phyloP scores from a whole-genome alignment of 2,329 filamentous ascomycete species.

The Sporothrix luriei region DNA sequence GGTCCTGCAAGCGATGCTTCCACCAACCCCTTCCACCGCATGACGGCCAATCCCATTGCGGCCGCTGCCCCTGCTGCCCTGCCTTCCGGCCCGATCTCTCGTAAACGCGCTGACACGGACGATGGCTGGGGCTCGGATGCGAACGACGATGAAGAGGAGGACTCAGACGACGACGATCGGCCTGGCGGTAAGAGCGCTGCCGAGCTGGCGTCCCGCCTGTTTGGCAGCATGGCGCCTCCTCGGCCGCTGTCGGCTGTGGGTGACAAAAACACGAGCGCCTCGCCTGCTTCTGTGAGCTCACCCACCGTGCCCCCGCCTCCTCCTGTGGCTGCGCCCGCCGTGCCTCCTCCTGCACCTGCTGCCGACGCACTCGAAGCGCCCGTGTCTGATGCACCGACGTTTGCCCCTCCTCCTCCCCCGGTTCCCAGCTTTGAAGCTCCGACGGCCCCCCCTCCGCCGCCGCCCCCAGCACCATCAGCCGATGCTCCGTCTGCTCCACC shows the following conservation, averaged over 20 bases:
- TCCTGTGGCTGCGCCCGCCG: slow-evolving; percentile 36
- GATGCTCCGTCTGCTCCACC: slow-evolving; percentile 40
- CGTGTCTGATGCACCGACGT: slow-evolving; percentile 32
- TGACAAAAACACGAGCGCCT: slow-evolving; percentile 58
- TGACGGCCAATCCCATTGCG: slow-evolving; percentile 64
- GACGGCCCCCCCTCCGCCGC: slow-evolving; percentile 36
- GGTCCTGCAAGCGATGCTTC: slow-evolving; percentile 60
- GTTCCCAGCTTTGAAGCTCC: slow-evolving; percentile 42
- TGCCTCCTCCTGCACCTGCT: slow-evolving; percentile 41
- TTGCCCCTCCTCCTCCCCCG: slow-evolving; percentile 34
- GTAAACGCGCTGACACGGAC: slow-evolving; percentile 57
- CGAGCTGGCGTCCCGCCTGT: slow-evolving; percentile 89
- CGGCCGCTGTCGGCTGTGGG: slow-evolving; percentile 83
- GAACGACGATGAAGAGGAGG: slow-evolving; percentile 59
- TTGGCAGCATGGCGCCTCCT: slow-evolving; percentile 94
- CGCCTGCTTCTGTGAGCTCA: slow-evolving; percentile 43
- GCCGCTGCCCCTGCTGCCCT: slow-evolving; percentile 53
- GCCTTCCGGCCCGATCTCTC: slow-evolving; percentile 53
- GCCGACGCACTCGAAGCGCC: slow-evolving; percentile 39
- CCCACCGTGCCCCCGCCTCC: slow-evolving; percentile 48
- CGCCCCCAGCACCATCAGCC: slow-evolving; percentile 38
- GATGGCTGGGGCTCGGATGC: slow-evolving; percentile 88
- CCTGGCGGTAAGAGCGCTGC: slow-evolving; percentile 81
- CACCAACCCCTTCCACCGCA: slow-evolving; percentile 95
- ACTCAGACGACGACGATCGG: slow-evolving; percentile 77